phyloP scores from a whole-genome alignment of 1,284 basidiomycete genomes.

The Ustilago trichophora region DNA sequence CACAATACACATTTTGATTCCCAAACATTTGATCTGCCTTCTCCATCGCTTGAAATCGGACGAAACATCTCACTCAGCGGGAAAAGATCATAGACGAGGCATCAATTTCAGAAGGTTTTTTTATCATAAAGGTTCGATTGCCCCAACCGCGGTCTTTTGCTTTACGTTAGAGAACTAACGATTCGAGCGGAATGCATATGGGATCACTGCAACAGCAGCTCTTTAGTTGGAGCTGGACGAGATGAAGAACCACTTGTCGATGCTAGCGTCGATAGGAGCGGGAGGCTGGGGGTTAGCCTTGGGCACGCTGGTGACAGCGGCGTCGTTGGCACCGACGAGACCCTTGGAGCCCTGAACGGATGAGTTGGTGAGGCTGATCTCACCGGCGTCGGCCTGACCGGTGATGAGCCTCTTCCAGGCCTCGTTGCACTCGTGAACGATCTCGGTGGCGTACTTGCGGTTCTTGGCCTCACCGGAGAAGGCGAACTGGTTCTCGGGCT shows the following conservation, averaged over 20 bases:
- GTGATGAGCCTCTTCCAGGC: conserved; percentile 93
- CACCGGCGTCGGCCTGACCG: conserved; percentile 72
- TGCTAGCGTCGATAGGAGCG: conserved; percentile 65
- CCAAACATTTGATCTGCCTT: no score
- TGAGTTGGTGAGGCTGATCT: conserved; percentile 69
- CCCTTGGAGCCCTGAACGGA: conserved; percentile 80
- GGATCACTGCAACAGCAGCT: no score
- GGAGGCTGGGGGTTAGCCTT: conserved; percentile 72
- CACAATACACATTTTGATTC: no score
- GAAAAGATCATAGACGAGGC: no score
- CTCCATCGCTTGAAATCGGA: no score
- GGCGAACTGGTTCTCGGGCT: conserved; percentile 98
- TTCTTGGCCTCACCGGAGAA: conserved; percentile 99
- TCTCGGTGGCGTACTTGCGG: conserved; percentile 94
- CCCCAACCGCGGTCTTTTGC: no score
- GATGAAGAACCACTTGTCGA: conserved; percentile 67
- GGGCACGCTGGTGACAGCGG: conserved; percentile 76
- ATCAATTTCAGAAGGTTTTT: no score
- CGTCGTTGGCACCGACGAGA: conserved; percentile 73
- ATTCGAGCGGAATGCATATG: no score
- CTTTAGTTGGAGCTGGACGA: conserved; percentile 48
- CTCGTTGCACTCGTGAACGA: conserved; percentile 98
- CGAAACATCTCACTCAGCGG: no score
- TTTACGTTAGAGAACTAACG: no score
- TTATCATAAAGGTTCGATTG: no score